These are phyloP conservation scores for Neoboletus magnificus DNA, from an alignment of 768 basidiomycete species.

Conservation along the genomic window DNA sequence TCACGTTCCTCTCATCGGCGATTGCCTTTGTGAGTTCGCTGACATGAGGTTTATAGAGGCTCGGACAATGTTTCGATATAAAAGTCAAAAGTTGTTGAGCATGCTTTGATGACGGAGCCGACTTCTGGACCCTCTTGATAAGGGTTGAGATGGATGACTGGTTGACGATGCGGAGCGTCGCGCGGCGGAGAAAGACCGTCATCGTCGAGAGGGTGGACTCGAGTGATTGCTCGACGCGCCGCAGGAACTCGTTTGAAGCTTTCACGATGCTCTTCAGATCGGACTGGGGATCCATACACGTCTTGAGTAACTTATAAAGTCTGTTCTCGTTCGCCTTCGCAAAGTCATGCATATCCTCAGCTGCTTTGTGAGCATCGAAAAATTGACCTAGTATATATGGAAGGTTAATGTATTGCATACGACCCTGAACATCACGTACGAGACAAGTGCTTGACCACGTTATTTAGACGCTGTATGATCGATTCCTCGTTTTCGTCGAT, in stretches of 20 bases:
- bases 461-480: constrained; percentile 53
- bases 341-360: constrained; percentile 77
- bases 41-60: constrained; percentile 69
- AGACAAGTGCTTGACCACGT: constrained; percentile 55
- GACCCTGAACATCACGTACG: constrained; percentile 40
- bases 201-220: constrained; percentile 64
- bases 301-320: constrained; percentile 80
- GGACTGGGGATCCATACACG: constrained; percentile 78
- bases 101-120: constrained; percentile 39
- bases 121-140: constrained; percentile 61
- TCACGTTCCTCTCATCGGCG: constrained; percentile 55
- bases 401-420: background rate
- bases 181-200: constrained; percentile 63
- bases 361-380: constrained; percentile 68
- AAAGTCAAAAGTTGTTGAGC: constrained; percentile 53
- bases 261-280: constrained; percentile 81
- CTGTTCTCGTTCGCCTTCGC: constrained; percentile 84
- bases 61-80: constrained; percentile 73
- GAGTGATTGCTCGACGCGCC: constrained; percentile 69
- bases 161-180: constrained; percentile 73
- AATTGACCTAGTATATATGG: constrained; percentile 41
- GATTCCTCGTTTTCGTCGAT: constrained; percentile 80
- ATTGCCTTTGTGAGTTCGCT: constrained; percentile 74
- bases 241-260: constrained; percentile 75
- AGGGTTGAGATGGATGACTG: constrained; percentile 82